Conservation (phyloP, 805 yeast species). For the Candida lessepsii region DNA sequence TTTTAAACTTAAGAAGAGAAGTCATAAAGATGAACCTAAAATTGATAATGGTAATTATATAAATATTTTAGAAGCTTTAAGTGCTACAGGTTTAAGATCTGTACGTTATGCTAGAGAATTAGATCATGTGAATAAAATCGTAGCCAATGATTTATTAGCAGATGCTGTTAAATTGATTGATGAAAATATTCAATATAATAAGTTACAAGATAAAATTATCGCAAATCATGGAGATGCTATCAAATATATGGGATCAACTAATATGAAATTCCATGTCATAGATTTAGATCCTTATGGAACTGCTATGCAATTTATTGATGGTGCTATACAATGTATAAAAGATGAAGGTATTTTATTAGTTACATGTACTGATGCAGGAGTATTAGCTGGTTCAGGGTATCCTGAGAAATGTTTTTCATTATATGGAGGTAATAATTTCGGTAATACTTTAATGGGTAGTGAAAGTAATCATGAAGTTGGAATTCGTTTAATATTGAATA, state of each 20-base stretch:
- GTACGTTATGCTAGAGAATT: constrained; percentile 91
- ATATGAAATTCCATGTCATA: constrained; percentile 69
- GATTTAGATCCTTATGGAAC: constrained; percentile 98
- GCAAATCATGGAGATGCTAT: constrained; percentile 91
- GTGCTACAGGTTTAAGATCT: constrained; percentile 95
- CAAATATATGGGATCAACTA: constrained; percentile 56
- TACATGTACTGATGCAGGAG: constrained; percentile 96
- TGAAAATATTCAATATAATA: constrained; percentile 67
- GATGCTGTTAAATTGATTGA: constrained; percentile 83
- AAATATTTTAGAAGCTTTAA: constrained; percentile 80
- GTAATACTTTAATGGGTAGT: constrained; percentile 46
- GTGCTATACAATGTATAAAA: constrained; percentile 79
- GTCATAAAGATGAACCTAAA: constrained; percentile 12
- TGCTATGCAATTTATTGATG: constrained; percentile 92
- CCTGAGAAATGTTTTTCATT: constrained; percentile 95
- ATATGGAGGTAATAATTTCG: constrained; percentile 89
- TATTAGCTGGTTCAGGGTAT: constrained; percentile 91
- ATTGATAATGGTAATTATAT: constrained; percentile 34
- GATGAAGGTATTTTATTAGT: constrained; percentile 85
- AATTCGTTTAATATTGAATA: constrained; percentile 72
- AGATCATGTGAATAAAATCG: constrained; percentile 65
- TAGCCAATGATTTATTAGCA: constrained; percentile 87
- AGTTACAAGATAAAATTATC: constrained; percentile 52
- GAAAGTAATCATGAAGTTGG: constrained; percentile 95
- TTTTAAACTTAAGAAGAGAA: constrained; percentile 13